Conservation (phyloP, 805 yeast species). For the Saturnispora bothae region DNA sequence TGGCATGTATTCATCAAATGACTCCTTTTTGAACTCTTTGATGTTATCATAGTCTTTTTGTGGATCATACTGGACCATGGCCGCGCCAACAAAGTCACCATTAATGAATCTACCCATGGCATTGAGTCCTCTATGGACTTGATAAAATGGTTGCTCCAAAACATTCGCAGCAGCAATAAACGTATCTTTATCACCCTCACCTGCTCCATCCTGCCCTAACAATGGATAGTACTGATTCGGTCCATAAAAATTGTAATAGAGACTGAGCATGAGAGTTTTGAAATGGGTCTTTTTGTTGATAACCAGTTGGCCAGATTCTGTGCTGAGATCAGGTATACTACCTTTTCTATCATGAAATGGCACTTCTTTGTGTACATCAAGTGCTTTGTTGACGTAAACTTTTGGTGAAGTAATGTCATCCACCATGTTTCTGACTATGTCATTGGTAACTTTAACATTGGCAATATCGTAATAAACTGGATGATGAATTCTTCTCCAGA, state of each 20-base stretch:
- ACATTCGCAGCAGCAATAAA: conserved; percentile 43
- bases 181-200: conserved; percentile 54
- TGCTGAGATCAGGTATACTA: conserved; percentile 41
- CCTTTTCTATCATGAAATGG: conserved; percentile 45
- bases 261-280: conserved; percentile 35
- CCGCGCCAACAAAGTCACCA: conserved; percentile 36
- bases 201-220: conserved; percentile 36
- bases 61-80: conserved; percentile 50
- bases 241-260: conserved; percentile 44
- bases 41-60: conserved; percentile 28
- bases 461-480: conserved; percentile 40
- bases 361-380: conserved; percentile 16
- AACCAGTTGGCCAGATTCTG: conserved; percentile 47
- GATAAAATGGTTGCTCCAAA: conserved; percentile 34
- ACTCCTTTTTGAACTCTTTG: conserved; percentile 15
- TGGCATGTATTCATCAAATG: not conserved
- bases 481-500: conserved; percentile 47
- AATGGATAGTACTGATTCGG: conserved; percentile 38
- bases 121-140: conserved; percentile 38
- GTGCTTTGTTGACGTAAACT: conserved; percentile 12
- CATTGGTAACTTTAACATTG: conserved; percentile 25
- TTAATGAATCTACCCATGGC: conserved; percentile 38
- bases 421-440: conserved; percentile 23
- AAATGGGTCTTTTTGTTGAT: conserved; percentile 40
- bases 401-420: conserved; percentile 23